Evolutionary conservation across 768 basidiomycete species (phyloP).

Genomic region (Russula sp.): DNA sequence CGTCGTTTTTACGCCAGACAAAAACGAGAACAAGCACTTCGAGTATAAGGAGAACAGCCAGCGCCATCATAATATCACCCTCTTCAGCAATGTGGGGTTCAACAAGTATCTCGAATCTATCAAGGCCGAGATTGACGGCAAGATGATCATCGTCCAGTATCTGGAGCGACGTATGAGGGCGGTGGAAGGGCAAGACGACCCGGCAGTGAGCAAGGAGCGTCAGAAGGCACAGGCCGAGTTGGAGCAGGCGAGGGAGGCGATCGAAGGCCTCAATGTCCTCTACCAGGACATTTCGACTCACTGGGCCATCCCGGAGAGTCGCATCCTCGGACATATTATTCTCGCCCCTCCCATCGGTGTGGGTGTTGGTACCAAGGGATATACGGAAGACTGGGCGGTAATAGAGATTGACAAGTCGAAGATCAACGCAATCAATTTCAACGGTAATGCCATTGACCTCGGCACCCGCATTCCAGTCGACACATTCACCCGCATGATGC

Average conservation of each 20-base stretch:
- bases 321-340: too few species aligned
- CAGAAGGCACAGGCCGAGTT: not conserved
- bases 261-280: too few species aligned
- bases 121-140: slow-evolving; percentile 19
- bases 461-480: too few species aligned
- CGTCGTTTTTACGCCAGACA: slow-evolving; percentile 25
- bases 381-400: too few species aligned
- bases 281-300: too few species aligned
- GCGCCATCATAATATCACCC: slow-evolving; percentile 25
- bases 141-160: rapidly evolving
- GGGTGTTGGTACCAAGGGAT: too few species aligned
- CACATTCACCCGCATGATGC: too few species aligned
- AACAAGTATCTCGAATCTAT: slow-evolving; percentile 26
- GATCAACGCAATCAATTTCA: too few species aligned
- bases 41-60: slow-evolving; percentile 22
- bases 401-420: too few species aligned
- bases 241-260: not conserved
- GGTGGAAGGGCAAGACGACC: not conserved
- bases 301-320: too few species aligned
- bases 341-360: too few species aligned
- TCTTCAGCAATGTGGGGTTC: slow-evolving; percentile 28
- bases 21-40: slow-evolving; percentile 27
- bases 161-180: not conserved
- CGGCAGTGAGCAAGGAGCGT: not conserved
- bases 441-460: too few species aligned